Evolutionary conservation across 352 stramenopile species (phyloP).

Genomic region (Aphanomyces astaci): DNA sequence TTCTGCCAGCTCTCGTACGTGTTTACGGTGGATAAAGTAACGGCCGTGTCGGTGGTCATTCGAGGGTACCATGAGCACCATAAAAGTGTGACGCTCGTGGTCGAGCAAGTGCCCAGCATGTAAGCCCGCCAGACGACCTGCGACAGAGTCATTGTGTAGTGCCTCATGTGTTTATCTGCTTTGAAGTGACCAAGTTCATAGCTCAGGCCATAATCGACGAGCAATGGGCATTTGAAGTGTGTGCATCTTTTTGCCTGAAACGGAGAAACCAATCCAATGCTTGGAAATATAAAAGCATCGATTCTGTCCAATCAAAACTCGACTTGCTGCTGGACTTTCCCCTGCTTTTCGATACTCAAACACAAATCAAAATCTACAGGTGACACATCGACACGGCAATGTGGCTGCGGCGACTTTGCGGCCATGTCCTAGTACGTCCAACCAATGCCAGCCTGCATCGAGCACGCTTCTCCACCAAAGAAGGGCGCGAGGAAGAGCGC

Average conservation of each 20-base stretch:
- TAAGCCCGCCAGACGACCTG: neutral
- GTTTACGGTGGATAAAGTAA: neutral
- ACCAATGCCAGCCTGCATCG: neutral
- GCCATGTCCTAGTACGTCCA: neutral
- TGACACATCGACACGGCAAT: neutral
- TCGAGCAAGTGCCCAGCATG: neutral
- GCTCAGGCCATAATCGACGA: no score
- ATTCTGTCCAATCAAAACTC: no score
- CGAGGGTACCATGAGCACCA: neutral
- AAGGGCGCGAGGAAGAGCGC: conserved; percentile 34
- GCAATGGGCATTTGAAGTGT: no score
- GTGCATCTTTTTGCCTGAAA: no score
- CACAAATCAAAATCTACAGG: no score
- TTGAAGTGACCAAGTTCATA: no score
- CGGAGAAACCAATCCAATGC: no score
- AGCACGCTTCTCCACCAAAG: neutral
- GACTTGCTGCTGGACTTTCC: no score
- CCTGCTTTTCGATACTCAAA: no score
- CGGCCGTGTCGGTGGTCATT: neutral
- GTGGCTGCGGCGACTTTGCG: neutral
- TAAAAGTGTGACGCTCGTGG: neutral
- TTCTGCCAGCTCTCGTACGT: conserved; percentile 6
- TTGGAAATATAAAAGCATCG: no score
- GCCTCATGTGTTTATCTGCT: no score
- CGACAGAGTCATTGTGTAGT: no score